Conservation (phyloP, 1,284 basidiomycete genomes). For the Irpex sp. region DNA sequence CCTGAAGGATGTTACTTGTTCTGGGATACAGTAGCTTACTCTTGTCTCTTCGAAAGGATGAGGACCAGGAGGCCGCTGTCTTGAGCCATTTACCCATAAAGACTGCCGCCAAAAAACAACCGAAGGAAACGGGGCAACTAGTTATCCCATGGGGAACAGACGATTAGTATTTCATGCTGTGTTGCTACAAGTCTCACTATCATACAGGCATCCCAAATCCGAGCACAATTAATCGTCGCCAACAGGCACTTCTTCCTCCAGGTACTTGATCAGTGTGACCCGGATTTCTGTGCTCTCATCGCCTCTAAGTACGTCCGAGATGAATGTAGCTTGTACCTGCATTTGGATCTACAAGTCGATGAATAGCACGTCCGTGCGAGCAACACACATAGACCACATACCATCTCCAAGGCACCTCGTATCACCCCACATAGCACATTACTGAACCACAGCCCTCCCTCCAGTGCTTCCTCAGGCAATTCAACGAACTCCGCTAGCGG, state of each 20-base stretch:
- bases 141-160: background rate
- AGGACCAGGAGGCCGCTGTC: too few relatives aligned
- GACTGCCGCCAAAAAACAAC: too few relatives aligned
- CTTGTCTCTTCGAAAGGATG: too few relatives aligned
- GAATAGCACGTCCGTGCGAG: background rate
- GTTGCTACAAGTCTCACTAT: background rate
- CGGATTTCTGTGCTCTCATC: conserved; percentile 95
- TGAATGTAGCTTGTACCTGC: conserved; percentile 89
- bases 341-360: conserved; percentile 77
- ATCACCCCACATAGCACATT: conserved; percentile 95
- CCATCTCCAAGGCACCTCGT: conserved; percentile 96
- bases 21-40: too few relatives aligned
- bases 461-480: conserved; percentile 88
- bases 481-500: conserved; percentile 97
- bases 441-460: conserved; percentile 94
- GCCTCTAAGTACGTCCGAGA: conserved; percentile 88
- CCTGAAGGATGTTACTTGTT: too few relatives aligned
- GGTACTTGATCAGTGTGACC: conserved; percentile 85
- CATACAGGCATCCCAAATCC: conserved; percentile 2
- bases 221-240: conserved; percentile 61
- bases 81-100: too few relatives aligned
- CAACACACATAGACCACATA: conserved; percentile 34
- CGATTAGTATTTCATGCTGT: background rate
- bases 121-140: too few relatives aligned
- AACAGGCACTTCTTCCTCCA: conserved; percentile 91